These are phyloP conservation scores for Skeletonema grethae DNA, from an alignment of 108 stramenopile genomes.

Conservation along the genomic window DNA sequence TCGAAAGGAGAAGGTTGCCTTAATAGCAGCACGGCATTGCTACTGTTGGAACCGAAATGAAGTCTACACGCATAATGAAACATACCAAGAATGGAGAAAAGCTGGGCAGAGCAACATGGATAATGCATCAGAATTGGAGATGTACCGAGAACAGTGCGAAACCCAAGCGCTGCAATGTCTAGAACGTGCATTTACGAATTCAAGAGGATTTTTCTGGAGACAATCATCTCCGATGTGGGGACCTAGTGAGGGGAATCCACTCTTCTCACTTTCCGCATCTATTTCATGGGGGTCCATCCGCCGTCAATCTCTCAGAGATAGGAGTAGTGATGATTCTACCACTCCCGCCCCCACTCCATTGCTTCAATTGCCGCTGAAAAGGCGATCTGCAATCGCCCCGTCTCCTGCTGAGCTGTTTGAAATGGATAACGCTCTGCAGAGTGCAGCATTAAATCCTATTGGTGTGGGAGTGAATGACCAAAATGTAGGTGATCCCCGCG, in stretches of 20 bases:
- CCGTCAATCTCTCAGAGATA: background rate
- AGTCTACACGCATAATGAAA: background rate
- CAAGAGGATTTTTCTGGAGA: constrained; percentile 15
- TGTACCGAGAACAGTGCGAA: constrained; percentile 57
- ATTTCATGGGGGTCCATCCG: constrained; percentile 64
- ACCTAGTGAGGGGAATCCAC: constrained; percentile 68
- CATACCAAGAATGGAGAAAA: constrained; percentile 34
- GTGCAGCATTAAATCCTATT: constrained; percentile 70
- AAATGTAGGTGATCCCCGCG: constrained; percentile 19
- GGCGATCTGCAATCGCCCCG: constrained; percentile 60
- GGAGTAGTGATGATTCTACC: background rate
- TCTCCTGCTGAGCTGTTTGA: constrained; percentile 60
- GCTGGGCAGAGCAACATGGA: background rate
- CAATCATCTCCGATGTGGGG: constrained; percentile 68
- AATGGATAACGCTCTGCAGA: constrained; percentile 73
- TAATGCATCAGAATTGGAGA: constrained; percentile 21
- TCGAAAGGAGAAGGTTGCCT: constrained; percentile 5
- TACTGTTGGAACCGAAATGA: constrained; percentile 30
- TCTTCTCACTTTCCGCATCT: constrained; percentile 59
- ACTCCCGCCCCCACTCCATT: constrained; percentile 38
- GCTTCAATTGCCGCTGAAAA: constrained; percentile 67
- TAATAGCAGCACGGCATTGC: constrained; percentile 40
- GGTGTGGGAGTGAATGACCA: constrained; percentile 26
- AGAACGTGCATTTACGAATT: constrained; percentile 53
- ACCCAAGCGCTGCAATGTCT: constrained; percentile 48